A percentile compares a stretch with the other conserved stretches of the same genome.
Evolutionary conservation across 805 yeast species (phyloP).

Genomic region (Zygosaccharomyces bailii): DNA sequence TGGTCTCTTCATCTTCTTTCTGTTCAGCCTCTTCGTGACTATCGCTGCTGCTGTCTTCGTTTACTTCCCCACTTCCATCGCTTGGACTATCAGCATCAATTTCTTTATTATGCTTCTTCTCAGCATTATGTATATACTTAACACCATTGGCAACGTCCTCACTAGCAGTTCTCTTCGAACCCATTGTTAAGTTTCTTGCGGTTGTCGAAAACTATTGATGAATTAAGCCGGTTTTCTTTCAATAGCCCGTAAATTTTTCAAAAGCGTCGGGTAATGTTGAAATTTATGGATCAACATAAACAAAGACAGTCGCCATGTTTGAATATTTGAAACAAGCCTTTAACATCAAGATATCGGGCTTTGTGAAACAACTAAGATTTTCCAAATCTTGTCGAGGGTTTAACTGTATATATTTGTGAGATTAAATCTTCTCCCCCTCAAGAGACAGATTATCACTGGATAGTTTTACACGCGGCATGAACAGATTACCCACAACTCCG

Average conservation of each 20-base stretch:
- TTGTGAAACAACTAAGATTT: background rate
- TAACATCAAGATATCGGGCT: background rate
- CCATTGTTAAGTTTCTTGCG: background rate
- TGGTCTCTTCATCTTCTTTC: slow-evolving; percentile 23
- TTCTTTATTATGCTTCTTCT: slow-evolving; percentile 15
- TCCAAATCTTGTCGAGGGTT: background rate
- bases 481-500: slow-evolving; percentile 21
- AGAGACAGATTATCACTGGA: background rate
- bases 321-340: slow-evolving; percentile 2
- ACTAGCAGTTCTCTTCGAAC: background rate
- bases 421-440: background rate
- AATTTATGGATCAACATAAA: slow-evolving; percentile 4
- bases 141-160: slow-evolving; percentile 3
- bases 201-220: slow-evolving; percentile 1
- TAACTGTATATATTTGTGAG: slow-evolving; percentile 1
- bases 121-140: background rate
- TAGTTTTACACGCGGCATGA: slow-evolving; percentile 11
- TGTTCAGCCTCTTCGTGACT: slow-evolving; percentile 18
- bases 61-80: slow-evolving; percentile 12
- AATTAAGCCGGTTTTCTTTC: no score
- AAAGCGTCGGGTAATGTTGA: slow-evolving; percentile 3
- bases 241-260: slow-evolving; percentile 6
- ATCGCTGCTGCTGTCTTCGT: slow-evolving; percentile 4
- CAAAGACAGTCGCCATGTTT: slow-evolving; percentile 4
- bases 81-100: slow-evolving; percentile 17